Conservation (phyloP, 768 basidiomycete genomes). For the Pholiota microspora region DNA sequence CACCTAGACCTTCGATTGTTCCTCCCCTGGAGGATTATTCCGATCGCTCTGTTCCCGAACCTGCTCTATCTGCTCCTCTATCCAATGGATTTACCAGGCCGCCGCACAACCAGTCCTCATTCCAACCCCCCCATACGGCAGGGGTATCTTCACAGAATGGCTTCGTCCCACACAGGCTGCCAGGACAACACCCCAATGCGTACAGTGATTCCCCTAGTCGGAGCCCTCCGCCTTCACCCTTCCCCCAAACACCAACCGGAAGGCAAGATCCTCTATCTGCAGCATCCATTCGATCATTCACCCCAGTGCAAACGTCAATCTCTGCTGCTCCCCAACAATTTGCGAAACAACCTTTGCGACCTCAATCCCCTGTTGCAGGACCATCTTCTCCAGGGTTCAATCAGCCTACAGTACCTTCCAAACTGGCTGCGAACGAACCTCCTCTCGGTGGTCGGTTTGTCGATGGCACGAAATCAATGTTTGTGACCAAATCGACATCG, state of each 20-base stretch:
- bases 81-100: constrained; percentile 32
- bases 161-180: constrained; percentile 26
- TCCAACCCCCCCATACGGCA: constrained; percentile 36
- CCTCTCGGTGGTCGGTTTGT: constrained; percentile 64
- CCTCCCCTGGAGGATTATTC: constrained; percentile 64
- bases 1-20: constrained; percentile 60
- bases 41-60: constrained; percentile 29
- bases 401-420: constrained; percentile 24
- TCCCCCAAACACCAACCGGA: constrained; percentile 22
- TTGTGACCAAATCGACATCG: constrained; percentile 49
- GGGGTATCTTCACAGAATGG: constrained; percentile 24
- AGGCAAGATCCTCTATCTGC: constrained; percentile 27
- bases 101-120: constrained; percentile 18
- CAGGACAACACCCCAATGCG: constrained; percentile 15
- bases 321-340: constrained; percentile 19
- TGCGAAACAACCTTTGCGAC: constrained; percentile 20
- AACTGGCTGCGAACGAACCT: constrained; percentile 36
- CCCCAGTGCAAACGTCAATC: constrained; percentile 15
- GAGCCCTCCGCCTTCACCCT: constrained; percentile 19
- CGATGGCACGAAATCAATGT: constrained; percentile 83
- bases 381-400: constrained; percentile 42
- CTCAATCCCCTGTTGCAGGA: constrained; percentile 48
- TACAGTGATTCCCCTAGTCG: constrained; percentile 11
- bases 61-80: constrained; percentile 29
- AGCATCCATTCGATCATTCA: constrained; percentile 26